Percentiles rank a stretch among this genome's conserved stretches.
Evolutionary conservation across 768 basidiomycete genomes (phyloP).

Genomic region (Tricholoma saponaceum): DNA sequence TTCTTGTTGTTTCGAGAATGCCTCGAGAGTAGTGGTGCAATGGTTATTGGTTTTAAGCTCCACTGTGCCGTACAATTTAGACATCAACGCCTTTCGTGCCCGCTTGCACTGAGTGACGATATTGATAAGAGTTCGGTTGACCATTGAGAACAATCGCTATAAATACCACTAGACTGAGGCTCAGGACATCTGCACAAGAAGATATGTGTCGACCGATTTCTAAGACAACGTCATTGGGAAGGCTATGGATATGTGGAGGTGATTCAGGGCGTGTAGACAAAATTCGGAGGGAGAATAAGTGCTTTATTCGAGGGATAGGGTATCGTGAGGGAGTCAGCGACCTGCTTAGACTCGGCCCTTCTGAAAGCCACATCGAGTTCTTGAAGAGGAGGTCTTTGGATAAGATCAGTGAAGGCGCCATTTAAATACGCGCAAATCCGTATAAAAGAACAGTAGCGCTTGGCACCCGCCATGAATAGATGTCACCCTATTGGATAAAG

Average conservation of each 20-base stretch:
- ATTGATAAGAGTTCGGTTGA: neutral
- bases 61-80: conserved; percentile 28
- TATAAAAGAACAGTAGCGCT: neutral
- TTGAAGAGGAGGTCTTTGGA: neutral
- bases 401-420: neutral
- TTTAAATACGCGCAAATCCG: neutral
- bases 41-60: conserved; percentile 31
- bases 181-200: conserved; percentile 23
- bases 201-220: conserved; percentile 22
- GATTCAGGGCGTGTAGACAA: neutral
- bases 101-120: conserved; percentile 21
- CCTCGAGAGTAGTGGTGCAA: conserved; percentile 30
- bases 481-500: neutral
- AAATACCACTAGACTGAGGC: conserved; percentile 25
- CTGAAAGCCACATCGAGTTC: conserved; percentile 5
- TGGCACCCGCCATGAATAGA: neutral
- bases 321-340: conserved; percentile 10
- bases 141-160: neutral
- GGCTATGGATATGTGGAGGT: conserved; percentile 5
- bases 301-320: conserved; percentile 20
- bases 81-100: conserved; percentile 21
- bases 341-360: conserved; percentile 8
- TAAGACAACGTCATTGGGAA: conserved; percentile 20
- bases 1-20: conserved; percentile 42
- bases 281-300: conserved; percentile 12